A percentile compares a stretch with the other conserved stretches of the same genome.
Evolutionary conservation across 2,329 filamentous ascomycete species (phyloP).

Genomic region (Monosporascus sp.): DNA sequence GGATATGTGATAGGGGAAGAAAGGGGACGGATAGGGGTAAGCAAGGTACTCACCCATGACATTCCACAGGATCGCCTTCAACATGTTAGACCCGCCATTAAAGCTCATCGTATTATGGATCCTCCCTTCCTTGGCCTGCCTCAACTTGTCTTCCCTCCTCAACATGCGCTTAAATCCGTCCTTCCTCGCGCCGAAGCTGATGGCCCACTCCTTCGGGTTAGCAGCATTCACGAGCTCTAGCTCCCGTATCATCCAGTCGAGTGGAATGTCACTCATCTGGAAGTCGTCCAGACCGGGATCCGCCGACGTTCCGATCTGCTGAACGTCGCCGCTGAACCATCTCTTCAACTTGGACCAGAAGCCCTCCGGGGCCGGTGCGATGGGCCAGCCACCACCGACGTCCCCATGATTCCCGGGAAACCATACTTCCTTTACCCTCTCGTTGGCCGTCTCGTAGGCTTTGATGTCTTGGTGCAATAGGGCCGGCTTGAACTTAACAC

Average conservation of each 20-base stretch:
- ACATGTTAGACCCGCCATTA: constrained; percentile 31
- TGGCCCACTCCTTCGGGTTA: constrained; percentile 21
- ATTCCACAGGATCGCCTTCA: constrained; percentile 36
- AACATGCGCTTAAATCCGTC: constrained; percentile 29
- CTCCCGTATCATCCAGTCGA: constrained; percentile 49
- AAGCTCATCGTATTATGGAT: constrained; percentile 36
- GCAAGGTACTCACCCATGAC: constrained; percentile 33
- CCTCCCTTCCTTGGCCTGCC: constrained; percentile 25
- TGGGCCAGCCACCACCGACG: constrained; percentile 48
- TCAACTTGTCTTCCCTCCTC: constrained; percentile 17
- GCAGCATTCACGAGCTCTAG: constrained; percentile 32
- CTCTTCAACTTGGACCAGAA: constrained; percentile 31
- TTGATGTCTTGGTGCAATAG: constrained; percentile 38
- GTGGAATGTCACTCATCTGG: constrained; percentile 44
- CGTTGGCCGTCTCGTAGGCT: constrained; percentile 18
- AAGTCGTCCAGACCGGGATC: constrained; percentile 29
- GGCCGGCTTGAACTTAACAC: constrained; percentile 50
- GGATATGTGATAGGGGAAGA: neutral
- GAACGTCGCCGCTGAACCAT: constrained; percentile 29
- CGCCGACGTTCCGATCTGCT: constrained; percentile 23
- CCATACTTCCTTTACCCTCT: constrained; percentile 48
- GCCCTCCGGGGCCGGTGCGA: constrained; percentile 23
- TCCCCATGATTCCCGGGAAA: constrained; percentile 51
- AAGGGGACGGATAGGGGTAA: neutral
- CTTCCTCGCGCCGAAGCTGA: constrained; percentile 31